A percentile compares a stretch with the other conserved stretches of the same genome.
Evolutionary conservation across 2,329 filamentous ascomycete species (phyloP).

Genomic region (Macrophomina pseudophaseolina): DNA sequence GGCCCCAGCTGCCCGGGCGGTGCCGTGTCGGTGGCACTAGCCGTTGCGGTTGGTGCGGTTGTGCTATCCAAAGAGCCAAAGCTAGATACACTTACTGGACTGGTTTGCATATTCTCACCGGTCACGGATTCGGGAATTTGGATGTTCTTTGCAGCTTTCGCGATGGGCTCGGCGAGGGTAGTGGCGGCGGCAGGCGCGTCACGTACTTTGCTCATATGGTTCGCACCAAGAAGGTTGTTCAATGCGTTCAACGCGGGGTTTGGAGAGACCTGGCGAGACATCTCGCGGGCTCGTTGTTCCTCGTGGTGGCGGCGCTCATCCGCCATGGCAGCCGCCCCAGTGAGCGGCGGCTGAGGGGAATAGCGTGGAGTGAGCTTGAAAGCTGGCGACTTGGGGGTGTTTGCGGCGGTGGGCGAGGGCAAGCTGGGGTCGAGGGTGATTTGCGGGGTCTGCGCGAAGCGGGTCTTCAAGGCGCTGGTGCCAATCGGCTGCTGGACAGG

Average conservation of each 20-base stretch:
- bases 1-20: slow-evolving; percentile 54
- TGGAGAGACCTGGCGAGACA: slow-evolving; percentile 52
- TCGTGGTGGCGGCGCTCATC: slow-evolving; percentile 53
- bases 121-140: slow-evolving; percentile 53
- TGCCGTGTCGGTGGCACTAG: slow-evolving; percentile 52
- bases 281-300: slow-evolving; percentile 37
- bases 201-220: slow-evolving; percentile 49
- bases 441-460: slow-evolving; percentile 20
- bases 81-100: slow-evolving; percentile 59
- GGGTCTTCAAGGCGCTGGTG: slow-evolving; percentile 31
- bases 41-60: slow-evolving; percentile 52
- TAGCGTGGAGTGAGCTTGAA: slow-evolving; percentile 41
- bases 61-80: slow-evolving; percentile 59
- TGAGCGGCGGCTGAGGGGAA: slow-evolving; percentile 50
- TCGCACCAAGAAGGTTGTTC: slow-evolving; percentile 49
- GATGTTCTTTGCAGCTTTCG: slow-evolving; percentile 54
- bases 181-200: slow-evolving; percentile 49
- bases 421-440: slow-evolving; percentile 31
- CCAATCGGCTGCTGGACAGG: slow-evolving; percentile 34
- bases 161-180: slow-evolving; percentile 55
- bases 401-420: slow-evolving; percentile 34
- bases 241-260: slow-evolving; percentile 54
- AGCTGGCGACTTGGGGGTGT: slow-evolving; percentile 50
- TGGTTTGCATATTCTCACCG: slow-evolving; percentile 56
- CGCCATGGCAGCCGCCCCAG: slow-evolving; percentile 54